A percentile compares a stretch with the other conserved stretches of the same genome.
These are phyloP conservation scores for Triticum aestivum DNA, from an alignment of 176 grass and related monocot species.

Conservation along the genomic window DNA sequence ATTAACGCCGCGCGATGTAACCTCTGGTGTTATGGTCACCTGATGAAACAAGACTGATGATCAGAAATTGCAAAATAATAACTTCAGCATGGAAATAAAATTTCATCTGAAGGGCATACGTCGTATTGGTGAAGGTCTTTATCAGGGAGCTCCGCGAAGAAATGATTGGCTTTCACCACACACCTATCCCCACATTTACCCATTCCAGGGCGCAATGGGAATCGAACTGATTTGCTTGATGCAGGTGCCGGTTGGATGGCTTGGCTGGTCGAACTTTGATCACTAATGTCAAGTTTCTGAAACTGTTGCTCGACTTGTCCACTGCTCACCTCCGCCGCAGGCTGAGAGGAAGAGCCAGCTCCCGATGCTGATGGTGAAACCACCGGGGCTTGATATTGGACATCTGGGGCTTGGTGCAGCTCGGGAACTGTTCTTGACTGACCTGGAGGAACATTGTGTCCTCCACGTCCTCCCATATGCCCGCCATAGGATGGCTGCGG, in stretches of 20 bases:
- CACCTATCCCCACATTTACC: constrained; percentile 82
- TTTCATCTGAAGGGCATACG: constrained; percentile 41
- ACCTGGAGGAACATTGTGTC: constrained; percentile 53
- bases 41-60: constrained; percentile 33
- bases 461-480: constrained; percentile 53
- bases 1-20: constrained; percentile 85
- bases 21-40: constrained; percentile 87
- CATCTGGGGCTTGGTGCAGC: constrained; percentile 94
- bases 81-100: neutral
- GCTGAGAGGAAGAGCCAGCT: constrained; percentile 66
- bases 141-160: constrained; percentile 88
- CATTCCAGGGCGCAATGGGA: constrained; percentile 82
- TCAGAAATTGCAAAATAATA: constrained; percentile 21
- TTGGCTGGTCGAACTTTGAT: constrained; percentile 50
- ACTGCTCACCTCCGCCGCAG: constrained; percentile 51
- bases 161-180: constrained; percentile 97
- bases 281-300: constrained; percentile 52
- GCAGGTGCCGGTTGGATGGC: constrained; percentile 53
- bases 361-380: constrained; percentile 52
- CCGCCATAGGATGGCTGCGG: constrained; percentile 62
- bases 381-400: constrained; percentile 58
- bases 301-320: constrained; percentile 74
- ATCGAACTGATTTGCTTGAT: constrained; percentile 80
- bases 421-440: constrained; percentile 86
- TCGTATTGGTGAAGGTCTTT: constrained; percentile 97